Conservation (phyloP, 1,139 yeast species). For the Yamadazyma siamensis region DNA sequence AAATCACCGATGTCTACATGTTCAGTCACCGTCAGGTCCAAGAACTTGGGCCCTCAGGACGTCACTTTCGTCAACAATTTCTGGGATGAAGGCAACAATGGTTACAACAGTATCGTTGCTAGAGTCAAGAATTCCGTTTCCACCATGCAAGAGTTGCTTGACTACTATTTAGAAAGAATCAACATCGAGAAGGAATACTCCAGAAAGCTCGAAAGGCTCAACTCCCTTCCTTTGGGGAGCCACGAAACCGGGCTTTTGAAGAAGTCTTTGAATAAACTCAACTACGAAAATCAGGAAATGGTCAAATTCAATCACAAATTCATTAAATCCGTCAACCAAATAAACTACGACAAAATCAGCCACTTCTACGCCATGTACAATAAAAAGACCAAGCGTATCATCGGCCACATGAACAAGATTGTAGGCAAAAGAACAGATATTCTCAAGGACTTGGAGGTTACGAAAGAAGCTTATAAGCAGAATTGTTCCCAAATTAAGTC, state of each 20-base stretch:
- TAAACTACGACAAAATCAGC: slow-evolving; percentile 32
- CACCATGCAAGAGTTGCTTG: slow-evolving; percentile 42
- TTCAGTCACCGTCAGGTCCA: slow-evolving; percentile 1
- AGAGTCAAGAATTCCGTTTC: slow-evolving; percentile 29
- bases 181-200: slow-evolving; percentile 73
- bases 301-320: slow-evolving; percentile 31
- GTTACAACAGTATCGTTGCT: slow-evolving; percentile 29
- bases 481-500: slow-evolving; percentile 61
- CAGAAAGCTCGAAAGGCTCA: slow-evolving; percentile 47
- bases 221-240: slow-evolving; percentile 49
- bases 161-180: slow-evolving; percentile 48
- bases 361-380: slow-evolving; percentile 29
- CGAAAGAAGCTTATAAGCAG: slow-evolving; percentile 53
- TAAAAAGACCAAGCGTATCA: slow-evolving; percentile 30
- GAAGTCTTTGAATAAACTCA: slow-evolving; percentile 57
- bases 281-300: slow-evolving; percentile 47
- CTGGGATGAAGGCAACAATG: slow-evolving; percentile 41
- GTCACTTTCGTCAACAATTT: slow-evolving; percentile 37
- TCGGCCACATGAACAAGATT: slow-evolving; percentile 38
- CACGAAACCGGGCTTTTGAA: slow-evolving; percentile 60
- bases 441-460: slow-evolving; percentile 33
- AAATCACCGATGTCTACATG: neutral
- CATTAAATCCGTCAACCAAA: slow-evolving; percentile 26
- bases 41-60: slow-evolving; percentile 3
- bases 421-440: slow-evolving; percentile 24